phyloP scores from a whole-genome alignment of 768 basidiomycete genomes.

The Amyloporia xantha region DNA sequence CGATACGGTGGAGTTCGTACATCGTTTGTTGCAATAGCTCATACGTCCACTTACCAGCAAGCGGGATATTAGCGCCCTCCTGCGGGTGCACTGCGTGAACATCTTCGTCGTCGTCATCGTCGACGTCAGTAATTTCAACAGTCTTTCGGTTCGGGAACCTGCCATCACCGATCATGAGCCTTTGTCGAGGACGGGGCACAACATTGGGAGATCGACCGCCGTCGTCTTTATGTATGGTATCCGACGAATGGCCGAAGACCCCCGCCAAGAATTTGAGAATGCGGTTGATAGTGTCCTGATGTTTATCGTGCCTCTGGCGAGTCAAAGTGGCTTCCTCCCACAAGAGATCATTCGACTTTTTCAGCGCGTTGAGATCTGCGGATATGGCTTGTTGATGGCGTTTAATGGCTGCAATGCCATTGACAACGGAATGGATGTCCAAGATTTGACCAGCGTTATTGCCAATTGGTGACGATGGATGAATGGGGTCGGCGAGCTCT shows the following conservation, averaged over 20 bases:
- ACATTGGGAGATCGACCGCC: slow-evolving; percentile 31
- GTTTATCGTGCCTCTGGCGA: slow-evolving; percentile 78
- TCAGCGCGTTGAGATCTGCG: slow-evolving; percentile 80
- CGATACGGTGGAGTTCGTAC: background rate
- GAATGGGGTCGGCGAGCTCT: slow-evolving; percentile 16
- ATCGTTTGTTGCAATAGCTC: background rate
- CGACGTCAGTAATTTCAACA: slow-evolving; percentile 30
- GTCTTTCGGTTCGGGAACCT: slow-evolving; percentile 31
- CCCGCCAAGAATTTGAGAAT: slow-evolving; percentile 94
- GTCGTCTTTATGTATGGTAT: slow-evolving; percentile 30
- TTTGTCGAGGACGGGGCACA: slow-evolving; percentile 41
- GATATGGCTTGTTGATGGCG: slow-evolving; percentile 92
- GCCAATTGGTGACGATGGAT: slow-evolving; percentile 6
- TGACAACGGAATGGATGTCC: slow-evolving; percentile 74
- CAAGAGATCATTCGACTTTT: slow-evolving; percentile 79
- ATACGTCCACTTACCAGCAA: slow-evolving; percentile 9
- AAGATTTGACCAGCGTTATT: slow-evolving; percentile 43
- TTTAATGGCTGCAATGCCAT: slow-evolving; percentile 80
- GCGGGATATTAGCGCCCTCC: slow-evolving; percentile 4
- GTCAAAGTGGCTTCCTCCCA: slow-evolving; percentile 88
- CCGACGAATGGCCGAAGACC: slow-evolving; percentile 60
- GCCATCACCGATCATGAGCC: slow-evolving; percentile 64
- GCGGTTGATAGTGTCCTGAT: slow-evolving; percentile 92
- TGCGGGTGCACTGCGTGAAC: background rate
- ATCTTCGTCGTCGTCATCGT: slow-evolving; percentile 26